phyloP scores from a whole-genome alignment of 1,139 yeast genomes.

The Blastobotrys aristatus region DNA sequence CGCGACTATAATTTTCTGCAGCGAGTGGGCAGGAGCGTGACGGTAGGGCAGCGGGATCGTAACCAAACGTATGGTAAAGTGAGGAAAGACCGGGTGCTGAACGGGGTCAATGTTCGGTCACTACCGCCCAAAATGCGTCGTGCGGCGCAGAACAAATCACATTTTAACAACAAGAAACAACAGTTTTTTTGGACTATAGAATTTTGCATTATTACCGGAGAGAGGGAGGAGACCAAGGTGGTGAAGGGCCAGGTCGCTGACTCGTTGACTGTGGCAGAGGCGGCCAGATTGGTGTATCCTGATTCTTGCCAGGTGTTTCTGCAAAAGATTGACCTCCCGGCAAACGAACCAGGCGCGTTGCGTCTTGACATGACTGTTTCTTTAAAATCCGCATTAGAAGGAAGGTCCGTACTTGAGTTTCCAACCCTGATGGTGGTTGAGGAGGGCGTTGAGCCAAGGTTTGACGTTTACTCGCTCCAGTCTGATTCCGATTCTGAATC shows the following conservation, averaged over 20 bases:
- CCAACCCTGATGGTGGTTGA: conserved; percentile 48
- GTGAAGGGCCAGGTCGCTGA: conserved; percentile 7
- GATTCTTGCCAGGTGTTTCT: conserved; percentile 16
- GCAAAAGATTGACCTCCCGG: conserved; percentile 21
- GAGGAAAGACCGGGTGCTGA: conserved; percentile 6
- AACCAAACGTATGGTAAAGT: neutral
- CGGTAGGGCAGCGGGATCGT: conserved; percentile 23
- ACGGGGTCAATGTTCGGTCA: conserved; percentile 46
- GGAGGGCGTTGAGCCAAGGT: conserved; percentile 4
- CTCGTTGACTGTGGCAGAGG: conserved; percentile 5
- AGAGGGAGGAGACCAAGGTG: neutral
- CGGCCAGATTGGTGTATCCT: conserved; percentile 5
- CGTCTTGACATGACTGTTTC: conserved; percentile 21
- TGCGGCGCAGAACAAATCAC: conserved; percentile 59
- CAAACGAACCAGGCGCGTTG: conserved; percentile 20
- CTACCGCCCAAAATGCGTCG: conserved; percentile 79
- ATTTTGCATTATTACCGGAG: conserved; percentile 36
- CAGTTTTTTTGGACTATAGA: conserved; percentile 77
- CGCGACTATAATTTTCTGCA: conserved; percentile 79
- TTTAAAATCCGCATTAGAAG: conserved; percentile 46
- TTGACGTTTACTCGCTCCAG: conserved; percentile 6
- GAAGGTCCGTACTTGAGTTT: conserved; percentile 64
- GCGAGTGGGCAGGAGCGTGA: conserved; percentile 55
- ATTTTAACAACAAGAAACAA: conserved; percentile 62
- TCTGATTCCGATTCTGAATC: conserved; percentile 8